A percentile compares a stretch with the other conserved stretches of the same genome.
Conservation (phyloP, 345 rosid species). For the Hibiscus trionum region DNA sequence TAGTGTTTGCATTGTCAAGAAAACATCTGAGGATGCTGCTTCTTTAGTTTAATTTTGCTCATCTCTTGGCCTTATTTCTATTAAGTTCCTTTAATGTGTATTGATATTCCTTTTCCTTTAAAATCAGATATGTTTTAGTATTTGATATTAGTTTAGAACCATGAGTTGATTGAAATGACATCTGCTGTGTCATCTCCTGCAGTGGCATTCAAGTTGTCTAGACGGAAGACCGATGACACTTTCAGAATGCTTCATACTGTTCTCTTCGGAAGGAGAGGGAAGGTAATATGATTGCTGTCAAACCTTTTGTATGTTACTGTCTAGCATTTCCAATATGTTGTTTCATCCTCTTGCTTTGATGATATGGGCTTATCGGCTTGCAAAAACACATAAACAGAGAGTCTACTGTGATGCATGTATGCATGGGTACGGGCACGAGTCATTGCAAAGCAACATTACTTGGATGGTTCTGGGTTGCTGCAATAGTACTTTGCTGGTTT, state of each 20-base stretch:
- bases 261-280: slow-evolving; percentile 79
- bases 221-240: slow-evolving; percentile 72
- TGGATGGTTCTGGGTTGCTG: slow-evolving; percentile 1
- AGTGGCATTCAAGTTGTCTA: slow-evolving; percentile 80
- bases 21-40: background rate
- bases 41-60: background rate
- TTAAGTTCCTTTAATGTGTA: background rate
- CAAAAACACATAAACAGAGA: background rate
- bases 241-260: slow-evolving; percentile 65
- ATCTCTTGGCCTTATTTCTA: background rate
- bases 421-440: background rate
- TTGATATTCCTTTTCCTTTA: background rate
- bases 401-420: background rate
- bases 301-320: background rate
- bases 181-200: slow-evolving; percentile 18
- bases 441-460: background rate
- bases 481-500: background rate
- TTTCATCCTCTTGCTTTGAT: slow-evolving; percentile 2
- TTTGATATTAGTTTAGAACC: background rate
- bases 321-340: background rate
- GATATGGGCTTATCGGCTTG: background rate
- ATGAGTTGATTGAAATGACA: background rate
- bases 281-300: slow-evolving; percentile 35
- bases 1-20: background rate
- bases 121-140: background rate